Conservation (phyloP, 2,329 filamentous ascomycete genomes). For the Fusarium sp. region DNA sequence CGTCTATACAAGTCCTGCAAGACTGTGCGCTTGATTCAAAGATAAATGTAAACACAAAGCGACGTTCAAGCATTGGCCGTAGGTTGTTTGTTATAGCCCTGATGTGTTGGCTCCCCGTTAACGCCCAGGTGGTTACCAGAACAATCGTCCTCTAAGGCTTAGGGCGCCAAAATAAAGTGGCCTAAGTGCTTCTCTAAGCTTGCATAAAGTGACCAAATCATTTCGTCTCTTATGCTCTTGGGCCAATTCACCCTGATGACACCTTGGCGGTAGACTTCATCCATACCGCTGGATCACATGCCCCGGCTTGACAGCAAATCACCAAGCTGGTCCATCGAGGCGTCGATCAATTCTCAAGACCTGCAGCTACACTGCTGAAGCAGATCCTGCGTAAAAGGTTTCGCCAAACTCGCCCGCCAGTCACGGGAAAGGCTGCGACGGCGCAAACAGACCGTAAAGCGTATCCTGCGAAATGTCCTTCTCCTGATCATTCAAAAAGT, state of each 20-base stretch:
- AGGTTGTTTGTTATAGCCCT: not conserved
- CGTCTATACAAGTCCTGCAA: not conserved
- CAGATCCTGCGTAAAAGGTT: constrained; percentile 33
- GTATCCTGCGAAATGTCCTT: constrained; percentile 50
- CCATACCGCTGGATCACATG: not conserved
- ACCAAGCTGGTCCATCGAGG: constrained; percentile 5
- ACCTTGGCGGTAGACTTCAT: not conserved
- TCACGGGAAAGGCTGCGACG: constrained; percentile 49
- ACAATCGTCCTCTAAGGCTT: too few relatives aligned
- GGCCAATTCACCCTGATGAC: too few relatives aligned
- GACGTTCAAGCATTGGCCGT: not conserved
- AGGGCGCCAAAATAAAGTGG: too few relatives aligned
- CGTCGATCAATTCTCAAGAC: not conserved
- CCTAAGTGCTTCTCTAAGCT: too few relatives aligned
- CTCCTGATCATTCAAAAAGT: constrained; percentile 49
- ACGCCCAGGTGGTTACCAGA: too few relatives aligned
- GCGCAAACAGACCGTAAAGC: constrained; percentile 49
- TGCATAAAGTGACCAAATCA: too few relatives aligned
- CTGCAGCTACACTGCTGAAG: constrained; percentile 14
- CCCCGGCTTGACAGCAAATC: not conserved
- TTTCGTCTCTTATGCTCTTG: too few relatives aligned
- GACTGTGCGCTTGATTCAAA: too few relatives aligned
- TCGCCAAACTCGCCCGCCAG: constrained; percentile 36
- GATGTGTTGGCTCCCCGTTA: too few relatives aligned
- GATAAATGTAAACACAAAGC: not conserved